Conservation (phyloP, 202 grass and related monocot species). For the Hordeum pubiflorum region DNA sequence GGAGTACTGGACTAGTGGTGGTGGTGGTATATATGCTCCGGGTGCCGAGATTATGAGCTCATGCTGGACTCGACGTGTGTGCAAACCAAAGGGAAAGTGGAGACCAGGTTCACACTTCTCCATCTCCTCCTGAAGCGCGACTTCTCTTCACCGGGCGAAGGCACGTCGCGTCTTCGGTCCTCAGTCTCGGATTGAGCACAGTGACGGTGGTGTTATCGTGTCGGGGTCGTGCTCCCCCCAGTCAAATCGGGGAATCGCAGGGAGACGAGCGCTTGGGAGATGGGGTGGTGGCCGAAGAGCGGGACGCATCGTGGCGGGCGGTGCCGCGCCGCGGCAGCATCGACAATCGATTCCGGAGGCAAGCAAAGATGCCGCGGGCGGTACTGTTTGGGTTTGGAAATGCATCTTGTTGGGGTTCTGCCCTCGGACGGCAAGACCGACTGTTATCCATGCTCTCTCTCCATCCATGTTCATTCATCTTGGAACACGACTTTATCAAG, state of each 20-base stretch:
- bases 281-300: background rate
- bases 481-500: background rate
- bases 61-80: background rate
- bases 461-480: background rate
- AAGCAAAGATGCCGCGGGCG: too few species aligned
- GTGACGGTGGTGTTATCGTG: background rate
- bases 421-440: background rate
- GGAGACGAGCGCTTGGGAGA: too few species aligned
- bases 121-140: too few species aligned
- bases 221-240: background rate
- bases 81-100: background rate
- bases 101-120: background rate
- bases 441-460: background rate
- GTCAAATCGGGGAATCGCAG: background rate
- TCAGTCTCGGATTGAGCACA: background rate
- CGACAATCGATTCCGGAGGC: too few species aligned
- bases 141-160: too few species aligned
- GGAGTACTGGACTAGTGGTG: background rate
- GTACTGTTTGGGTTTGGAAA: background rate
- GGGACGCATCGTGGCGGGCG: background rate
- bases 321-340: background rate
- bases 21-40: background rate
- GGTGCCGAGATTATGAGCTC: background rate
- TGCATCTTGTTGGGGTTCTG: background rate
- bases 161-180: too few species aligned